Evolutionary conservation across 148 eudicot species (phyloP).

Genomic region (Agrostemma githago): DNA sequence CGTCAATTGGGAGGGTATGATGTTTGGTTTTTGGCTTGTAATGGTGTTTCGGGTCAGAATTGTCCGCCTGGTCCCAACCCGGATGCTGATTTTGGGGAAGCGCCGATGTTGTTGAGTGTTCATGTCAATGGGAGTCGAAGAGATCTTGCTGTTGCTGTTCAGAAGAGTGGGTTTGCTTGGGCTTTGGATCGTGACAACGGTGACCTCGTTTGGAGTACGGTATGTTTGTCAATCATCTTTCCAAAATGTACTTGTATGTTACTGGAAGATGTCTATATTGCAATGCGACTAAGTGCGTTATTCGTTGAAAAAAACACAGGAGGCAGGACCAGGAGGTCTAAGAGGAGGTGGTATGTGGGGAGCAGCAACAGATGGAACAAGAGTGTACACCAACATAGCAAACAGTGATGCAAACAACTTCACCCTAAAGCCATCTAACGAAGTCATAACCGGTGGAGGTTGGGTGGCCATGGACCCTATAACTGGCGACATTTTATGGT

Average conservation of each 20-base stretch:
- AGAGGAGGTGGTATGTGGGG: conserved; percentile 64
- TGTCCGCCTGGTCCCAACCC: conserved; percentile 59
- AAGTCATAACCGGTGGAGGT: conserved; percentile 40
- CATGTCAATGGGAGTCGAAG: conserved; percentile 11
- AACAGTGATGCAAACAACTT: conserved; percentile 33
- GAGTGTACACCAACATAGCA: conserved; percentile 55
- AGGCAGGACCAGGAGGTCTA: conserved; percentile 54
- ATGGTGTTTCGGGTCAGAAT: conserved; percentile 22
- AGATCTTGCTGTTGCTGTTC: conserved; percentile 49
- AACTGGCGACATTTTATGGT: conserved; percentile 44
- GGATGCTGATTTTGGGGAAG: conserved; percentile 62
- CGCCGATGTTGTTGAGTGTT: conserved; percentile 42
- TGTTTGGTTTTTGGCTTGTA: conserved; percentile 46
- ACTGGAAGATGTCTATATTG: no score
- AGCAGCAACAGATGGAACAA: conserved; percentile 49
- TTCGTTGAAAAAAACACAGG: conserved; percentile 22
- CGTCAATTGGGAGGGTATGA: conserved; percentile 65
- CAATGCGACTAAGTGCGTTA: background rate
- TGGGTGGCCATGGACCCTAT: conserved; percentile 56
- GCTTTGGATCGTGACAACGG: conserved; percentile 50
- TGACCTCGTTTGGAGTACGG: conserved; percentile 50
- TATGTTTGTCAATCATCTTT: conserved; percentile 14
- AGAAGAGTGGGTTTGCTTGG: conserved; percentile 62
- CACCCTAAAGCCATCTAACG: conserved; percentile 42
- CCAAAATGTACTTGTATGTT: no score